Conservation (phyloP, 2,329 filamentous ascomycete species). For the Colletotrichum eleusines region DNA sequence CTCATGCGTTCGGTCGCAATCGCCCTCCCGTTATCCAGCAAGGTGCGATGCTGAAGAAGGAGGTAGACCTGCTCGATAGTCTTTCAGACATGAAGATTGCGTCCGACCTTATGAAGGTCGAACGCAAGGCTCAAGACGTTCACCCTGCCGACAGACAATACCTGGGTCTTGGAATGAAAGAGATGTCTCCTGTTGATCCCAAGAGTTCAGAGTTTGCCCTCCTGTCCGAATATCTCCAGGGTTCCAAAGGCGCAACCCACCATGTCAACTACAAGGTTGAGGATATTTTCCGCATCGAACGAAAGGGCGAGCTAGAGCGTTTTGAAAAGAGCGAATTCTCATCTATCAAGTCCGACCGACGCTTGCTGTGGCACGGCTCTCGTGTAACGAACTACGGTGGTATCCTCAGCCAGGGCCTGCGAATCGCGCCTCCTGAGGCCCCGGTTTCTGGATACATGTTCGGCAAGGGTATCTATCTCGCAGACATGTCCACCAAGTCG, state of each 20-base stretch:
- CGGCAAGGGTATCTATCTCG: constrained; percentile 89
- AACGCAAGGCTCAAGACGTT: constrained; percentile 59
- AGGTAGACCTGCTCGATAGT: constrained; percentile 84
- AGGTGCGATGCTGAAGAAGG: constrained; percentile 72
- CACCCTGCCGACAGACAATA: constrained; percentile 81
- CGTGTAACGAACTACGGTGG: constrained; percentile 87
- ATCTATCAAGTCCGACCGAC: constrained; percentile 71
- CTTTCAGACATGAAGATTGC: constrained; percentile 89
- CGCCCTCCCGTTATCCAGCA: constrained; percentile 76
- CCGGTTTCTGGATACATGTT: constrained; percentile 89
- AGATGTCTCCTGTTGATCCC: constrained; percentile 78
- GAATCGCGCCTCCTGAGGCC: constrained; percentile 89
- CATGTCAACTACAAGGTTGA: constrained; percentile 69
- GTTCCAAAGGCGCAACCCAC: constrained; percentile 77
- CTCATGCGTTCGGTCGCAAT: constrained; percentile 82
- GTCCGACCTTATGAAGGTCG: constrained; percentile 79
- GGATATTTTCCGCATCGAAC: constrained; percentile 86
- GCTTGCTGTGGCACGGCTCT: constrained; percentile 90
- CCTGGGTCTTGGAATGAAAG: constrained; percentile 75
- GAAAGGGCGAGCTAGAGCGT: constrained; percentile 76
- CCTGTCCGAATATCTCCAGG: constrained; percentile 75
- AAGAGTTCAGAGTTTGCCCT: constrained; percentile 72
- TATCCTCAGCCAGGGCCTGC: constrained; percentile 87
- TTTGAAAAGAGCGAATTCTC: constrained; percentile 70
- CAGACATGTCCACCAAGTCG: constrained; percentile 86